Evolutionary conservation across 2,329 filamentous ascomycete genomes (phyloP), one percentile per base, ranked within the genome.

Genomic region (Cercospora sesami): DNA sequence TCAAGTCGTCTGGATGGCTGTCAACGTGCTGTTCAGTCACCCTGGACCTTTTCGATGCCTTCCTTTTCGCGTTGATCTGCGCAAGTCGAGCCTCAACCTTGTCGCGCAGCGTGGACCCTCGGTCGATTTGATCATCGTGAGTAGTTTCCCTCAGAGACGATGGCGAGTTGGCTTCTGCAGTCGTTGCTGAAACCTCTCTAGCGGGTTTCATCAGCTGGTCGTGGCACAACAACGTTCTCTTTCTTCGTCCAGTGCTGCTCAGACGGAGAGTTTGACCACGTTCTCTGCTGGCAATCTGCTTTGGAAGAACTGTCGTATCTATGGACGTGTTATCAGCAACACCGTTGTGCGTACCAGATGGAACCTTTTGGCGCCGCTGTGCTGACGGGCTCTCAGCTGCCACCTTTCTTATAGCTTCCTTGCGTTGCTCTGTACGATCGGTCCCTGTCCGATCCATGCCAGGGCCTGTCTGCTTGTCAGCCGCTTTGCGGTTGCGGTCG

Each of bases 181-280:
- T 58, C 8, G 16, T 23, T 31, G 53, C n/a, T 67, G 64, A 1
- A 63, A 58, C 26, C 64, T 60, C 51, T 61, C 70, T 2, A 68
- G 66, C 23, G 73, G 45, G 72, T 30, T 69, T 68, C 2, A 68
- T 45, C 5, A 74, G 72, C 18, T 78, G 71, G n/a, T 78, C 73
- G 63, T 83, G 80, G 64, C 81, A 83, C 0, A 83, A 69, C 12
- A 84, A 72, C 23, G 68, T 71, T 66, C 77, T 82, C 39, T 79
- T 81, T 66, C 80, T 79, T 16, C 78, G 80, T 8, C 76, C 75
- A n/a, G 77, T 79, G 5, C 74, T 73, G 12, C 80, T 75, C 8
- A 84, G 71, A 1, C 79, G 79, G 31, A 83, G 66, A 3, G 78
- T 81, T 73, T 68, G 68, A 9, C 65, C 59, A 23, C 64, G 36